Percentiles rank a stretch among this genome's conserved stretches.
Evolutionary conservation across 148 eudicot genomes (phyloP).

Genomic region (Rhododendron ovatum): DNA sequence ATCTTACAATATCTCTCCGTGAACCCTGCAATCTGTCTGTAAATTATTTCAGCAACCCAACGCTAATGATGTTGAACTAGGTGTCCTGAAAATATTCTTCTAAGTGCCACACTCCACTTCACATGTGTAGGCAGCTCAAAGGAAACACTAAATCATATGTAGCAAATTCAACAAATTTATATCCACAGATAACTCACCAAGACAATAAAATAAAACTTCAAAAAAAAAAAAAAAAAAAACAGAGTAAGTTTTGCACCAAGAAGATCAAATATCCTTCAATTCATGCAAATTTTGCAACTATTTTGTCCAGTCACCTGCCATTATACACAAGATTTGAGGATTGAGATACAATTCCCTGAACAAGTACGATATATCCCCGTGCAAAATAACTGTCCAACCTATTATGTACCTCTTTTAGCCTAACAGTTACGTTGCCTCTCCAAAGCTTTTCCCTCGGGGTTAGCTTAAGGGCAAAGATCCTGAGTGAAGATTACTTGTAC

Average conservation of each 20-base stretch:
- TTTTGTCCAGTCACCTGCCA: not conserved
- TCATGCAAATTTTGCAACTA: not conserved
- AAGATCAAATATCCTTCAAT: not conserved
- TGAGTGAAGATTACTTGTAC: not conserved
- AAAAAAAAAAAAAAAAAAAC: not conserved
- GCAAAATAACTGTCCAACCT: not conserved
- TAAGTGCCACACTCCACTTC: not conserved
- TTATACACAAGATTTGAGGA: not conserved
- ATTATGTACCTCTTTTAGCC: too few species aligned
- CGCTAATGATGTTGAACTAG: slow-evolving; percentile 10
- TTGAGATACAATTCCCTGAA: not conserved
- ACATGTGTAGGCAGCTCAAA: not conserved
- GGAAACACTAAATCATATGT: not conserved
- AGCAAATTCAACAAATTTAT: not conserved
- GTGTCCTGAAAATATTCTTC: not conserved
- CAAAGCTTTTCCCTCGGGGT: too few species aligned
- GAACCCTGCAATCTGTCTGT: slow-evolving; percentile 86
- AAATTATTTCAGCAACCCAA: slow-evolving; percentile 39
- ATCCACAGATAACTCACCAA: not conserved
- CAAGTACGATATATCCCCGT: not conserved
- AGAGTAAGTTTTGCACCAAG: not conserved
- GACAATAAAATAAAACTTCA: not conserved
- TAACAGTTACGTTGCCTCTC: too few species aligned
- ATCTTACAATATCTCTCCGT: slow-evolving; percentile 77
- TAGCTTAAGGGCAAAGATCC: not conserved